phyloP scores from a whole-genome alignment of 2,329 filamentous ascomycete species.

The Alternaria sp. region DNA sequence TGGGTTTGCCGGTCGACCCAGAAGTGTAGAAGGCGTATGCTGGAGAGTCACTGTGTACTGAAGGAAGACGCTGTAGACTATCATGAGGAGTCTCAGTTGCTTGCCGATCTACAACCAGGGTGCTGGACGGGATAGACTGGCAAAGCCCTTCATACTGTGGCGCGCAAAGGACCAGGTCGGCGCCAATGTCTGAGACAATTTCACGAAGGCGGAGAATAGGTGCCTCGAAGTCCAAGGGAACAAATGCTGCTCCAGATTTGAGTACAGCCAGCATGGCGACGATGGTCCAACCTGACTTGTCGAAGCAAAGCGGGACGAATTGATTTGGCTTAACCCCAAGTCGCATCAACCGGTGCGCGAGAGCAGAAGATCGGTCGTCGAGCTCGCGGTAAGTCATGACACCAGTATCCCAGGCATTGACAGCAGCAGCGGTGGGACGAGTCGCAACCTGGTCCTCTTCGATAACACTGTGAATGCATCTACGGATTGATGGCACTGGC shows the following conservation, averaged over 20 bases:
- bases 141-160: slow-evolving; percentile 31
- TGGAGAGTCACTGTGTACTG: slow-evolving; percentile 54
- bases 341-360: slow-evolving; percentile 32
- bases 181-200: slow-evolving; percentile 42
- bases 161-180: slow-evolving; percentile 36
- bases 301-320: slow-evolving; percentile 46
- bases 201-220: slow-evolving; percentile 45
- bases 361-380: slow-evolving; percentile 30
- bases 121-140: slow-evolving; percentile 33
- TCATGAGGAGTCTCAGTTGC: slow-evolving; percentile 47
- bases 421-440: slow-evolving; percentile 26
- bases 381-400: slow-evolving; percentile 37
- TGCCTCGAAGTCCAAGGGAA: slow-evolving; percentile 48
- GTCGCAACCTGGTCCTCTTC: slow-evolving; percentile 28
- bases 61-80: slow-evolving; percentile 34
- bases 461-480: slow-evolving; percentile 40
- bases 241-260: slow-evolving; percentile 47
- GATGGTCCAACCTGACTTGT: slow-evolving; percentile 44
- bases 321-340: slow-evolving; percentile 32
- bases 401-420: slow-evolving; percentile 40
- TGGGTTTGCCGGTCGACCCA: slow-evolving; percentile 63
- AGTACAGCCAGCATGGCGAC: slow-evolving; percentile 46
- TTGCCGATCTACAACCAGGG: slow-evolving; percentile 46
- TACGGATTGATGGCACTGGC: slow-evolving; percentile 29
- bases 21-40: slow-evolving; percentile 69